Evolutionary conservation across 1,139 yeast species (phyloP), one percentile per base, ranked within the genome.

Genomic region (Sugiyamaella xylanicola): DNA sequence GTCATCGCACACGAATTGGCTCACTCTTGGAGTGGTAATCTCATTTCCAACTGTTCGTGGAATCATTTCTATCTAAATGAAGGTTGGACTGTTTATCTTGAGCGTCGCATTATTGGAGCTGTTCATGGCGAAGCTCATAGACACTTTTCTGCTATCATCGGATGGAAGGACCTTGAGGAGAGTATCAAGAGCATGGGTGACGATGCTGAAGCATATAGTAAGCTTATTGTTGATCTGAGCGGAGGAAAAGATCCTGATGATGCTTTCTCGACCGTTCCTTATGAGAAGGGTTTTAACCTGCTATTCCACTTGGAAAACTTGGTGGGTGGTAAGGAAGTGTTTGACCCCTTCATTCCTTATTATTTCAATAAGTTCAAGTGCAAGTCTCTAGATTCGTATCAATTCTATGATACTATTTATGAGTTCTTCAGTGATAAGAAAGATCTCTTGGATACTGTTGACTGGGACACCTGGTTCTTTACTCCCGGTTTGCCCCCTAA

Each of bases 31-130:
- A 81, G 90, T 2, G 97, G 97, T 48, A 90, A 90, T 69, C 77
- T 90, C 63, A 96, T 90, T 48, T 90, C 97, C 43, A 90, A 88
- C 73, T 84, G 87, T 65, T 85, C 93, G 0, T 90, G 96, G 95
- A 93, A 88, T 69, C 96, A 90, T 73, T 89, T 91, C 71, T 91
- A 96, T 95, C 78, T 91, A 62, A 91, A 91, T 69, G 97, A 91
- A 74, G 97, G 97, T 42, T 90, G 97, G 97, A 89, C 97, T 15
- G 97, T 91, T 25, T 91, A 90, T 69, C 73, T 91, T 40, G 97
- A 91, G 72, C 82, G 97, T 70, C 78, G 96, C 65, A 91, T 91
- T 59, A 75, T 84, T 44, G 96, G 88, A 32, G 82, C 80, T 4
- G 72, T 89, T 35, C 88, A 88, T 66, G 96, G 96, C 42, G 93